Percentiles rank a stretch among this genome's conserved stretches.
Evolutionary conservation across 2,329 filamentous ascomycete species (phyloP).

Genomic region (Stachybotrys chlorohalonatus): DNA sequence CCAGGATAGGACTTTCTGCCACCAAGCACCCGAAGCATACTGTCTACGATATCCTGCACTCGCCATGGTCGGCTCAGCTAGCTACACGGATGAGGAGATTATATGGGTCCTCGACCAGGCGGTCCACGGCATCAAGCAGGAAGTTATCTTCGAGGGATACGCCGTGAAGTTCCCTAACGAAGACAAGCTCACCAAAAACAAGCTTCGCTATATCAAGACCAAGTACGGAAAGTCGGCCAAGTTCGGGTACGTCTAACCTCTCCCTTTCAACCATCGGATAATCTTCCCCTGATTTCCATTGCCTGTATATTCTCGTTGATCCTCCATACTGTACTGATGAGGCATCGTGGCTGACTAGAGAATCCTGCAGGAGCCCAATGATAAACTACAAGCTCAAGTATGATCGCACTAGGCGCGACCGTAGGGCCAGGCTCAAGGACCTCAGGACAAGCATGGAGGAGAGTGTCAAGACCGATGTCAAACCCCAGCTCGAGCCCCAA

Average conservation of each 20-base stretch:
- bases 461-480: no score
- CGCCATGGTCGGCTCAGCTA: conserved; percentile 23
- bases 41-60: neutral
- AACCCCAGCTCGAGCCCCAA: no score
- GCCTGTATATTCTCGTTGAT: neutral
- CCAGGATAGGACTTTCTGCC: no score
- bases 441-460: no score
- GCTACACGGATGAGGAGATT: conserved; percentile 25
- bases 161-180: conserved; percentile 11
- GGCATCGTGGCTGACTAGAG: no score
- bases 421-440: no score
- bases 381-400: conserved; percentile 1
- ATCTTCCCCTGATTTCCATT: neutral
- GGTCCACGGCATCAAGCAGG: conserved; percentile 14
- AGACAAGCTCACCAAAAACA: conserved; percentile 20
- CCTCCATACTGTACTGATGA: no score
- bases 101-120: conserved; percentile 21
- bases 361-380: conserved; percentile 5
- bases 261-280: neutral
- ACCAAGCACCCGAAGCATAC: no score
- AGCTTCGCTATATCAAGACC: conserved; percentile 29
- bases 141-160: conserved; percentile 17
- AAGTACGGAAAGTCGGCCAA: conserved; percentile 30
- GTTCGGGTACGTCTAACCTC: conserved; percentile 21
- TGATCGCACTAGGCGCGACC: no score